Conservation (phyloP, 139 green algal genomes). For the Micractinium conductrix region DNA sequence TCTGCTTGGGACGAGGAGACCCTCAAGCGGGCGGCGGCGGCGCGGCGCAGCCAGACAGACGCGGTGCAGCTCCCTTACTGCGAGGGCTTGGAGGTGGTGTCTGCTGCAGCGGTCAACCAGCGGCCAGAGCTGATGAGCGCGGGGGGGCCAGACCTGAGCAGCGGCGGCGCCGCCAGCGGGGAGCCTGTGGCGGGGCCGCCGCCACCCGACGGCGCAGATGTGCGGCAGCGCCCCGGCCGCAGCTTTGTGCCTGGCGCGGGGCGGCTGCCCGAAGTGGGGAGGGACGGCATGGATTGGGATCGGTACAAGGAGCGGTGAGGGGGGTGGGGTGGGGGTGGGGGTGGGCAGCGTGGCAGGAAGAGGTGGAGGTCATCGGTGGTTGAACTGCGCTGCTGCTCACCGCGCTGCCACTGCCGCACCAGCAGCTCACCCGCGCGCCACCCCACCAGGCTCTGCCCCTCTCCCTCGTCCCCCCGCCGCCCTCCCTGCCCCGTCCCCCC, state of each 20-base stretch:
- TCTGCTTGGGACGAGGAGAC: conserved; percentile 42
- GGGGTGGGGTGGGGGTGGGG: background rate
- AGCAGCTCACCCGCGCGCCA: background rate
- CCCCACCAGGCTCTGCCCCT: background rate
- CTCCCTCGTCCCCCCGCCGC: background rate
- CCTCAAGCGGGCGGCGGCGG: conserved; percentile 27
- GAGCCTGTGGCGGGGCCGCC: background rate
- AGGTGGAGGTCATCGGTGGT: no score
- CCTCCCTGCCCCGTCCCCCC: background rate
- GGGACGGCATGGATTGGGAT: conserved; percentile 30
- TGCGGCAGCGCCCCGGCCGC: conserved; percentile 31
- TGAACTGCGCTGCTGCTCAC: no score
- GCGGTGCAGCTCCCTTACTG: conserved; percentile 48
- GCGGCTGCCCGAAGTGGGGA: background rate
- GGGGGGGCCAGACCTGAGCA: conserved; percentile 27
- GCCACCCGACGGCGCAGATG: background rate
- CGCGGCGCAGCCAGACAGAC: conserved; percentile 26
- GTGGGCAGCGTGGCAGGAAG: no score
- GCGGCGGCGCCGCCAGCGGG: background rate
- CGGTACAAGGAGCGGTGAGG: conserved; percentile 34
- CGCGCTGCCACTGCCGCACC: no score
- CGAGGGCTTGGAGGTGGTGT: conserved; percentile 50
- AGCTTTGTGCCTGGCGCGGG: conserved; percentile 33
- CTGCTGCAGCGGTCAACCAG: conserved; percentile 33
- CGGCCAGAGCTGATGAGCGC: conserved; percentile 35